Evolutionary conservation across 2,329 filamentous ascomycete genomes (phyloP).

Genomic region (Triangularia verruculosa): DNA sequence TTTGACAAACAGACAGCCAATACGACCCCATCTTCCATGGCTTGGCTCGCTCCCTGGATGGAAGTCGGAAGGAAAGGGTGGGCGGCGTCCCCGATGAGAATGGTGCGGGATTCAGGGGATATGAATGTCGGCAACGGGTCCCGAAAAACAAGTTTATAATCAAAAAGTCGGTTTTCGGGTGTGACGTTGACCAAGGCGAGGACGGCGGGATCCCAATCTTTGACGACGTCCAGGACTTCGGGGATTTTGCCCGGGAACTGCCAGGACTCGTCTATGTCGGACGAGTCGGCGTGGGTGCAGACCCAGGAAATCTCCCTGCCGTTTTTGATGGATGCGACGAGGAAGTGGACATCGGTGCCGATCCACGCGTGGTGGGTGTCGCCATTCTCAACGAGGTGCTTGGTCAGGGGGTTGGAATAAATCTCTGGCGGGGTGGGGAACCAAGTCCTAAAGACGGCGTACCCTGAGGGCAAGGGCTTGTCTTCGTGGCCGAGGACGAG

Average conservation of each 20-base stretch:
- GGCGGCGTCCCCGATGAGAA: constrained; percentile 48
- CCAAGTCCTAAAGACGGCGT: constrained; percentile 43
- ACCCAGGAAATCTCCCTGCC: constrained; percentile 54
- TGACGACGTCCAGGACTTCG: constrained; percentile 40
- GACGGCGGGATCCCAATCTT: constrained; percentile 40
- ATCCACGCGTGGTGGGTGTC: constrained; percentile 53
- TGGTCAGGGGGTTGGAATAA: constrained; percentile 41
- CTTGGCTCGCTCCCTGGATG: constrained; percentile 47
- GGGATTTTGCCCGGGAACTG: constrained; percentile 40
- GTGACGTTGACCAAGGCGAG: constrained; percentile 37
- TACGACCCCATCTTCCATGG: constrained; percentile 49
- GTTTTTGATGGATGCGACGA: constrained; percentile 50
- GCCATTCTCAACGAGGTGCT: constrained; percentile 43
- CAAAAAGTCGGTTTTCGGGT: constrained; percentile 25
- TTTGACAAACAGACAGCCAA: constrained; percentile 42
- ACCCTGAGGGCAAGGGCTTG: constrained; percentile 37
- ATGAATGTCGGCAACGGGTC: constrained; percentile 44
- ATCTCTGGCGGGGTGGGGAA: constrained; percentile 39
- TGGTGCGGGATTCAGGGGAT: constrained; percentile 39
- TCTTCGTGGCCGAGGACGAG: constrained; percentile 42
- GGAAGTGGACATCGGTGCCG: constrained; percentile 50
- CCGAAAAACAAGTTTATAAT: constrained; percentile 46
- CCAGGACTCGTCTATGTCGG: constrained; percentile 46
- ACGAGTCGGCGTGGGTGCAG: constrained; percentile 45
- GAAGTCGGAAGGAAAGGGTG: constrained; percentile 49